These are phyloP conservation scores for Pholiota molesta DNA, from an alignment of 768 basidiomycete species.

Conservation along the genomic window DNA sequence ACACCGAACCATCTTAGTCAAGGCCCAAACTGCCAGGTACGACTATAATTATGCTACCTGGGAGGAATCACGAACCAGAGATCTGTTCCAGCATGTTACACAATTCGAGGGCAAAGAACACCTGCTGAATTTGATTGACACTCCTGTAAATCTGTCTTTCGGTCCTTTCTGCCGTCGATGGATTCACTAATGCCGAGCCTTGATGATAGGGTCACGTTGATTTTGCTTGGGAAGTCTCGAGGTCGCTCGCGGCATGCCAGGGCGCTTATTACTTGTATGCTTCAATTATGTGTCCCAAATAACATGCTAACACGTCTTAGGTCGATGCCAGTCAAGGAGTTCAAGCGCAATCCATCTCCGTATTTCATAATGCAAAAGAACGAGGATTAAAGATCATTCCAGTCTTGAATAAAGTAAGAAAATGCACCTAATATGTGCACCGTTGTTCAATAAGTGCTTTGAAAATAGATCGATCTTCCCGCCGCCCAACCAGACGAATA, in stretches of 20 bases:
- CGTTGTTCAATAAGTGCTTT: constrained; percentile 4
- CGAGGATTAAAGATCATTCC: constrained; percentile 83
- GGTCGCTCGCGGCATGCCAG: constrained; percentile 91
- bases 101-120: constrained; percentile 53
- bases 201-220: constrained; percentile 85
- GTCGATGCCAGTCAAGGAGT: constrained; percentile 98
- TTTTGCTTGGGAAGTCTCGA: constrained; percentile 95
- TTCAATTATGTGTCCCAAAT: neutral
- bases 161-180: neutral
- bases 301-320: constrained; percentile 32
- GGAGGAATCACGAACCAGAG: constrained; percentile 8
- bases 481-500: constrained; percentile 83
- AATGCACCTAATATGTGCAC: constrained; percentile 7
- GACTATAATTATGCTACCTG: constrained; percentile 3
- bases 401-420: constrained; percentile 84
- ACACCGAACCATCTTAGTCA: constrained; percentile 53
- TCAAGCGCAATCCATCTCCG: constrained; percentile 96
- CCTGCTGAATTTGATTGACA: constrained; percentile 94
- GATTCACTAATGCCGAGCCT: neutral
- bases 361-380: constrained; percentile 87
- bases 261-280: constrained; percentile 73
- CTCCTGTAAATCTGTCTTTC: constrained; percentile 60
- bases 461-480: constrained; percentile 83
- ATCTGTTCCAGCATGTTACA: constrained; percentile 72
- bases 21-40: constrained; percentile 93